phyloP scores from a whole-genome alignment of 2,329 filamentous ascomycete species.

The Monosporascus cannonballus region DNA sequence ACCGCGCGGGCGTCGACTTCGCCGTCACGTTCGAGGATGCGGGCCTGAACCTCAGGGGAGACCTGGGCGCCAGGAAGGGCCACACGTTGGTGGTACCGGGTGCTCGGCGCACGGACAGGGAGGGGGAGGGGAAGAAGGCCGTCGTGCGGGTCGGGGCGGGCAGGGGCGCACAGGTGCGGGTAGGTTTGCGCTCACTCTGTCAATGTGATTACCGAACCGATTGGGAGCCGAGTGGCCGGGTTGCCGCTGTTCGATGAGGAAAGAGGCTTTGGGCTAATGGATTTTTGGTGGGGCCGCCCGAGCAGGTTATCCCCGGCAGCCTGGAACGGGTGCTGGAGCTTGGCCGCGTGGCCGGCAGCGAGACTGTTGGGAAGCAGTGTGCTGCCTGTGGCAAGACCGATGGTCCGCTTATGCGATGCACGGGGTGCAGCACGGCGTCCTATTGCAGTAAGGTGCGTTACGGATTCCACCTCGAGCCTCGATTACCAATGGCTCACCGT shows the following conservation, averaged over 20 bases:
- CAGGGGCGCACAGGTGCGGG: conserved; percentile 26
- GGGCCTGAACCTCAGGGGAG: conserved; percentile 23
- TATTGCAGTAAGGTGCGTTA: conserved; percentile 41
- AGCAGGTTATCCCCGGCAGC: conserved; percentile 16
- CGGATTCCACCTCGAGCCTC: not conserved
- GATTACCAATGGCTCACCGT: no score
- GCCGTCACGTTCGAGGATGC: conserved; percentile 40
- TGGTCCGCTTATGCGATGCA: conserved; percentile 32
- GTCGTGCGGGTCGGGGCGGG: conserved; percentile 31
- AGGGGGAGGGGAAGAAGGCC: conserved; percentile 30
- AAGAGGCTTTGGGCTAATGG: not conserved
- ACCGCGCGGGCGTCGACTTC: conserved; percentile 33
- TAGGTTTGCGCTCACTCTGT: conserved; percentile 2
- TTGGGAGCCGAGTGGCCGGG: not conserved
- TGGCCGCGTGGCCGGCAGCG: conserved; percentile 5
- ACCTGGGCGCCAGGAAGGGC: conserved; percentile 31
- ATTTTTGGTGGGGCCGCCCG: not conserved
- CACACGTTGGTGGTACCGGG: conserved; percentile 31
- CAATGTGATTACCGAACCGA: not conserved
- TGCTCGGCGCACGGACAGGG: conserved; percentile 28
- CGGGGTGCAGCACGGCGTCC: conserved; percentile 35
- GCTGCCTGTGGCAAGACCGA: conserved; percentile 19
- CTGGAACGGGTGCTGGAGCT: conserved; percentile 20
- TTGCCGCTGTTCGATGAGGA: no score
- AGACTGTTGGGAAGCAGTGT: conserved; percentile 10